Evolutionary conservation across 2,329 filamentous ascomycete species (phyloP).

Genomic region (Coccinonectria pachysandricola): DNA sequence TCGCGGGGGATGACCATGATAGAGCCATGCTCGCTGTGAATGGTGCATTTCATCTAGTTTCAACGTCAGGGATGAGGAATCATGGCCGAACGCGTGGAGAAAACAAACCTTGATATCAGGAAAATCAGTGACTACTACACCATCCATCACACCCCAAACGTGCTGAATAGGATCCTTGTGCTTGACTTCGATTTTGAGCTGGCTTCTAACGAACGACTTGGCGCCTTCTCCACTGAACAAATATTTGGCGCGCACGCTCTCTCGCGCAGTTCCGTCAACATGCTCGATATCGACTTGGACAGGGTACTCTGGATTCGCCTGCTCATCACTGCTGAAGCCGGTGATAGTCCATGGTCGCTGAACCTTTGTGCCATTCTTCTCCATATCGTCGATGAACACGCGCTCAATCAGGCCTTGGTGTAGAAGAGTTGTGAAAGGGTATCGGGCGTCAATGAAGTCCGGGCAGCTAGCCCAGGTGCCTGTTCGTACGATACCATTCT

Average conservation of each 20-base stretch:
- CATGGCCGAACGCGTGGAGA: no score
- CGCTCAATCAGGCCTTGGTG: constrained; percentile 65
- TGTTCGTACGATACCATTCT: constrained; percentile 53
- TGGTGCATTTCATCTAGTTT: constrained; percentile 58
- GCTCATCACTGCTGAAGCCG: constrained; percentile 49
- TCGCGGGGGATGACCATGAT: constrained; percentile 74
- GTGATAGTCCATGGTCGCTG: constrained; percentile 57
- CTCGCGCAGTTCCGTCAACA: constrained; percentile 58
- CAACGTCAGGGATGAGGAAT: constrained; percentile 36
- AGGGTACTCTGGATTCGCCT: constrained; percentile 54
- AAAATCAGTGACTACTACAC: constrained; percentile 62
- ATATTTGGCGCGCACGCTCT: constrained; percentile 60
- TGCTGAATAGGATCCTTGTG: constrained; percentile 60
- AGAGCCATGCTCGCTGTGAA: constrained; percentile 63
- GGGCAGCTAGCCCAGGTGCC: constrained; percentile 82
- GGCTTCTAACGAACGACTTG: constrained; percentile 52
- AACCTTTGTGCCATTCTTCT: constrained; percentile 48
- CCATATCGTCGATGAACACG: constrained; percentile 56
- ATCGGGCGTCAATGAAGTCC: constrained; percentile 65
- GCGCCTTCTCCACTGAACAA: constrained; percentile 64
- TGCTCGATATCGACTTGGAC: constrained; percentile 71
- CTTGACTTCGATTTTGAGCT: constrained; percentile 60
- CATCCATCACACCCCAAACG: constrained; percentile 69
- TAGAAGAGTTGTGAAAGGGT: constrained; percentile 59
- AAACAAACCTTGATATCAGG: constrained; percentile 59